phyloP scores from a whole-genome alignment of 305 asterid species.

The Solanum hybrid region DNA sequence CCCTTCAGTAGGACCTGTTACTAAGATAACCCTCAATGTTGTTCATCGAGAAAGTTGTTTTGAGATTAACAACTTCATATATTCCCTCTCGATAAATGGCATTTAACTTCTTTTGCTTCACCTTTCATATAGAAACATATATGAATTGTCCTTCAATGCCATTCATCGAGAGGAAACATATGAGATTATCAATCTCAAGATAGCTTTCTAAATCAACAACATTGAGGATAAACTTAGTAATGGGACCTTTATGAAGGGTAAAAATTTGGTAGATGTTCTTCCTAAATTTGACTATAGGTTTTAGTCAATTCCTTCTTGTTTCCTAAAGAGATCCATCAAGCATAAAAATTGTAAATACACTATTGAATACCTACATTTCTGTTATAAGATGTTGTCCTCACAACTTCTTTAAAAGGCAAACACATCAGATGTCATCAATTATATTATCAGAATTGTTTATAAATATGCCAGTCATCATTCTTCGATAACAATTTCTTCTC shows the following conservation, averaged over 20 bases:
- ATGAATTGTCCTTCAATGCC: neutral
- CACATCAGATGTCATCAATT: neutral
- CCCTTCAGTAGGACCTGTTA: no score
- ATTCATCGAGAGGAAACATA: neutral
- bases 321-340: neutral
- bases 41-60: neutral
- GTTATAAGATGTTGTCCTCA: neutral
- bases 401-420: neutral
- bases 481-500: neutral
- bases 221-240: neutral
- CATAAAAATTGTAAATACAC: neutral
- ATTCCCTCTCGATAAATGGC: neutral
- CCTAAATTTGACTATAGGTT: neutral
- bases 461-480: neutral
- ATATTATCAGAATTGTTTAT: no score
- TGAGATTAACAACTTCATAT: no score
- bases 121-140: neutral
- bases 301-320: neutral
- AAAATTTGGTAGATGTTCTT: neutral
- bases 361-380: neutral
- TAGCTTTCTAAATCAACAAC: neutral
- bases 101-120: no score
- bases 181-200: neutral
- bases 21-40: neutral
- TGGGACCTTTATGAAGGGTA: neutral